These are phyloP conservation scores for Penicillium aurantiogriseum DNA, from an alignment of 2,329 filamentous ascomycete species.

Conservation along the genomic window DNA sequence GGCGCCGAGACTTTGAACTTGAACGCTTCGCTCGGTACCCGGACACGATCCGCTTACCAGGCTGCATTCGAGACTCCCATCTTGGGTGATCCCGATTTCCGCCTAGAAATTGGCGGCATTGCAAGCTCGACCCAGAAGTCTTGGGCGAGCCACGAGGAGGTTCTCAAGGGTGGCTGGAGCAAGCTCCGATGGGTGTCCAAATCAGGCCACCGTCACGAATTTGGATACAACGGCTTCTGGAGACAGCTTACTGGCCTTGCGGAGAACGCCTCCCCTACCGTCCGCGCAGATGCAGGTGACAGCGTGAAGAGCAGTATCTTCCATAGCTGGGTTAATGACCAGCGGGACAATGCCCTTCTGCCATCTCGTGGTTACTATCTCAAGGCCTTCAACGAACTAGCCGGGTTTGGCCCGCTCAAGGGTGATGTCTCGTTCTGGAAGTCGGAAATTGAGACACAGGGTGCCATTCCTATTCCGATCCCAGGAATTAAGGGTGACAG, in stretches of 20 bases:
- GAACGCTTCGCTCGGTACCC: constrained; percentile 83
- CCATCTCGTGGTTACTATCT: constrained; percentile 79
- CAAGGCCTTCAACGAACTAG: constrained; percentile 77
- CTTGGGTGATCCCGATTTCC: constrained; percentile 76
- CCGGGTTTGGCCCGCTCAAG: constrained; percentile 76
- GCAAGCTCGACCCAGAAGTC: constrained; percentile 83
- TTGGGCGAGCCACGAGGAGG: constrained; percentile 93
- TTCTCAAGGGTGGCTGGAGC: constrained; percentile 71
- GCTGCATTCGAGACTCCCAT: constrained; percentile 81
- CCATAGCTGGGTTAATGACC: constrained; percentile 77
- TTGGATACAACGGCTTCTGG: constrained; percentile 81
- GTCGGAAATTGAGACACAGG: constrained; percentile 78
- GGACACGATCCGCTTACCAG: constrained; percentile 88
- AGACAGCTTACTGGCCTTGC: constrained; percentile 80
- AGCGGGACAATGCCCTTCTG: constrained; percentile 79
- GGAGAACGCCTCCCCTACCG: constrained; percentile 72
- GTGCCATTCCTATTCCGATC: constrained; percentile 70
- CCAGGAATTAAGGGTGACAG: constrained; percentile 67
- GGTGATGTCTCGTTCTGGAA: constrained; percentile 96
- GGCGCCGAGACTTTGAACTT: constrained; percentile 86
- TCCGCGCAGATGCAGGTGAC: constrained; percentile 84
- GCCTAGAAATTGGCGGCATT: constrained; percentile 74
- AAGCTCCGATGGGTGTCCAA: constrained; percentile 72
- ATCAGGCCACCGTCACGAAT: constrained; percentile 67
- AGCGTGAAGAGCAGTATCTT: constrained; percentile 83